Base-by-base conservation (phyloP, 192 early-diverging fungal genomes). In the Entomortierella chlamydospora region DNA sequence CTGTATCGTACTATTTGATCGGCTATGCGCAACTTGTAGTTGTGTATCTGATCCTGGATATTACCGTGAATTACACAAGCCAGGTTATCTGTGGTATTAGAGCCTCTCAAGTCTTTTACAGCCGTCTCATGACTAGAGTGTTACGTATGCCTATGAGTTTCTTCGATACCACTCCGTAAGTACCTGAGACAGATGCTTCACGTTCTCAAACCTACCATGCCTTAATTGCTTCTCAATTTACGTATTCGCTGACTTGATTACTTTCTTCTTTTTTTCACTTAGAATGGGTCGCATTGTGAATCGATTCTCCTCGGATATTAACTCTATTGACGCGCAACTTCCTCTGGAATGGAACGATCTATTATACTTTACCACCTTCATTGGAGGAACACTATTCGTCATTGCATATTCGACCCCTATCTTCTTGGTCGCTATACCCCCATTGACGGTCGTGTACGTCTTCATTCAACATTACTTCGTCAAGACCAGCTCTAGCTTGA, bases 301-400 rank as follows among this genome's bases (percentile, higher is more conserved):
- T 69, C 90, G 96, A 15, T 97, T 98, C 70, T 92, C 92, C 59
- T 95, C 94, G 69, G 96, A 98, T 76, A 89, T 92, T 63, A 84
- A 92, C 72, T 90, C 90, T 17, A 84, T 95, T 26, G 95, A 95
- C 61, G 87, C 87, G 57, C 62, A 82, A 9, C 60, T 92, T 7
- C 87, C 91, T 3, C 61, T 68, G 50, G 67, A 81, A 15, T 81
- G 87, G 57, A 73, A 74, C 28, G 72, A 51, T 26, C 87, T 82
- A 18, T 79, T 89, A 51, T 61, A 69, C 0, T 70, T 64, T 50
- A 51, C 20, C 12, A 28, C 61, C 15, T 68, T 62, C 25, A 82
- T 87, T 4, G 25, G 67, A 15, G 74, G 76, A 7, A 85, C 81
- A 43, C 51, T 87, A 9, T 43, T 62, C 26, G 68, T 87, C 20